Evolutionary conservation across 176 grass and related monocot species (phyloP), one percentile per base, ranked within the genome.

Genomic region (Olyra latifolia): DNA sequence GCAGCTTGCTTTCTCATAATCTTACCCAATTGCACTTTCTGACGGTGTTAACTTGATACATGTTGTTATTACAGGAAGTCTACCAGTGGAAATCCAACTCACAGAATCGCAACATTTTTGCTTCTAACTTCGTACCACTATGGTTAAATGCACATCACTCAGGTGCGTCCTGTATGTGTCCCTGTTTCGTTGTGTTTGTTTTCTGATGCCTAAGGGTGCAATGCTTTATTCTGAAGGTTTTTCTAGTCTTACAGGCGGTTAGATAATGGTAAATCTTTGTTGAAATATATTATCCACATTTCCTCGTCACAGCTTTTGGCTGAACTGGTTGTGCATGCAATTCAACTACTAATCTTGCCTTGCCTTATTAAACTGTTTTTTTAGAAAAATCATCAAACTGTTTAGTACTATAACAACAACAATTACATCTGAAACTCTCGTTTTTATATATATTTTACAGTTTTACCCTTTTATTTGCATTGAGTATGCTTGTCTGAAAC

Each of bases 71-170:
- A 8, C 77, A 95, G 96, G 88, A 49, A 81, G 62, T 82, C 38
- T 86, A 93, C 77, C 44, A 80, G 7, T 93, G 90, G 96, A 77
- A 89, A 78, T 20, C 81, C 19, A 53, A 65, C 28, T 80, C 83
- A 40, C 96, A 99, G 23, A 99, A 89, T 48, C 64, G 10, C 20
- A 58, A 80, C 23, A 82, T 84, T 19, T 99, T 95, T 91, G 96
- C 92, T 80, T 95, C 92, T 41, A 99, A 99, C 79, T 99, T 95
- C 45, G 3, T 95, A 48, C 96, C 92, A 20, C 32, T 99, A 20
- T 99, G 96, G 92, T 29, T 91, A 84, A 71, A 87, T 71, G 84
- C 92, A 75, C 75, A 80, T 80, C 39, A 79, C 84, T 66, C 88
- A 80, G 92, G 96, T 93, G 55, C 28, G 54, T 25, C 25, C 43